These are phyloP conservation scores for Sedum album DNA, from an alignment of 164 flowering plant species.

Conservation along the genomic window DNA sequence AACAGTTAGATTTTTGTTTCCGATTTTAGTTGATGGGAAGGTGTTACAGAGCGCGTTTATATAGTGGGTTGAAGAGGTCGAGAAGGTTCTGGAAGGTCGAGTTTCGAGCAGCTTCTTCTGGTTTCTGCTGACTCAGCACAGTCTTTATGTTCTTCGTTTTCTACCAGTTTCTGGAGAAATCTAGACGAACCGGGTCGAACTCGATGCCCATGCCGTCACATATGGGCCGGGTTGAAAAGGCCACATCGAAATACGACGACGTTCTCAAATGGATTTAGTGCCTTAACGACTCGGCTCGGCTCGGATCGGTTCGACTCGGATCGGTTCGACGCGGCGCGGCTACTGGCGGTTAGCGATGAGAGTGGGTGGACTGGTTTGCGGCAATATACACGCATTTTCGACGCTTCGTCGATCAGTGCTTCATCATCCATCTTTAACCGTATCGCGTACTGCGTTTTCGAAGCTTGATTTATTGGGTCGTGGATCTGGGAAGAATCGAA, in stretches of 20 bases:
- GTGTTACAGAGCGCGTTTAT: neutral
- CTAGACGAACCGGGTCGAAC: no score
- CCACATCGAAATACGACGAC: no score
- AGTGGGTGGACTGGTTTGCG: neutral
- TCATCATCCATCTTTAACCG: neutral
- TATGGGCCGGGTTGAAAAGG: no score
- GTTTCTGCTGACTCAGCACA: neutral
- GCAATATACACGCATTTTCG: neutral
- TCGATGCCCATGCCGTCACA: no score
- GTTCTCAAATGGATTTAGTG: neutral
- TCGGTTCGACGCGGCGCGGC: neutral
- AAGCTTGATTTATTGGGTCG: neutral
- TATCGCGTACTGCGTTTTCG: neutral
- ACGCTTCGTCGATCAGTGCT: neutral
- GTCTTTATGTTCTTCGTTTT: neutral
- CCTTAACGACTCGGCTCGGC: neutral
- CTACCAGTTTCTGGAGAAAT: neutral
- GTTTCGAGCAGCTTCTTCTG: constrained; percentile 1
- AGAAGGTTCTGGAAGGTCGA: neutral
- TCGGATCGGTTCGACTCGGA: neutral
- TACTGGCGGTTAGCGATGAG: neutral
- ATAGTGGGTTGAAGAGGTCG: neutral
- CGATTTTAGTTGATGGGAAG: no score
- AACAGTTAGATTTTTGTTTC: neutral
- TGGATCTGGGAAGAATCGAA: neutral